phyloP scores from a whole-genome alignment of 257 asterid species.

The Leptodermis oblonga region DNA sequence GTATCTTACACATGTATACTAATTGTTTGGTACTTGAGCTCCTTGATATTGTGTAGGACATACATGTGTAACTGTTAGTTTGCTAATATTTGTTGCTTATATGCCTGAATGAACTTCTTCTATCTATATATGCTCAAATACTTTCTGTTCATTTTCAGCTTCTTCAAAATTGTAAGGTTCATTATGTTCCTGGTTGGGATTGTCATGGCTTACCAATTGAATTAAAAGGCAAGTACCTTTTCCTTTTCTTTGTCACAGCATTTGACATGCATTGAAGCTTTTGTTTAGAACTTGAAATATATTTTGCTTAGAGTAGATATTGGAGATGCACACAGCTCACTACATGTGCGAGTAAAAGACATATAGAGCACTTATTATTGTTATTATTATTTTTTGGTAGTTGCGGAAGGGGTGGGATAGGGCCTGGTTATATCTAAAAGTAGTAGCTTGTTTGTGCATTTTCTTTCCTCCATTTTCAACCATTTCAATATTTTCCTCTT shows the following conservation, averaged over 20 bases:
- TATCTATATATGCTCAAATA: slow-evolving; percentile 9
- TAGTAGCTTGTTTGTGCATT: background rate
- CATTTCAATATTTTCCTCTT: too few relatives aligned
- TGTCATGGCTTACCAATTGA: slow-evolving; percentile 99
- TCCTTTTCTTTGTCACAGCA: background rate
- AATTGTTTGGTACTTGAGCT: background rate
- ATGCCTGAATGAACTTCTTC: background rate
- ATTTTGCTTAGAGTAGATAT: background rate
- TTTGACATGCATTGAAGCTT: background rate
- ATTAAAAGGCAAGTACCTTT: slow-evolving; percentile 75
- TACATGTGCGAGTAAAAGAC: slow-evolving; percentile 4
- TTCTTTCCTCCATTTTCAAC: background rate
- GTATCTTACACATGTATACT: background rate
- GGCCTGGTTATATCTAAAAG: background rate
- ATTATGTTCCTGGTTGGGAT: slow-evolving; percentile 97
- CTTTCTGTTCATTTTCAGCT: slow-evolving; percentile 50
- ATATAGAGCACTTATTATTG: background rate
- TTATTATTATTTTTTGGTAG: background rate
- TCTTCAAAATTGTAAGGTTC: slow-evolving; percentile 85
- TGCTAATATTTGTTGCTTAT: slow-evolving; percentile 8
- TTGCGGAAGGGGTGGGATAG: background rate
- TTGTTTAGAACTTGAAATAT: background rate
- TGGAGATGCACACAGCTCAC: background rate
- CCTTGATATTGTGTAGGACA: background rate
- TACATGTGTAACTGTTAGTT: background rate